A percentile compares a stretch with the other conserved stretches of the same genome.
These are phyloP conservation scores for Neonectria faginata DNA, from an alignment of 2,329 filamentous ascomycete genomes.

Conservation along the genomic window DNA sequence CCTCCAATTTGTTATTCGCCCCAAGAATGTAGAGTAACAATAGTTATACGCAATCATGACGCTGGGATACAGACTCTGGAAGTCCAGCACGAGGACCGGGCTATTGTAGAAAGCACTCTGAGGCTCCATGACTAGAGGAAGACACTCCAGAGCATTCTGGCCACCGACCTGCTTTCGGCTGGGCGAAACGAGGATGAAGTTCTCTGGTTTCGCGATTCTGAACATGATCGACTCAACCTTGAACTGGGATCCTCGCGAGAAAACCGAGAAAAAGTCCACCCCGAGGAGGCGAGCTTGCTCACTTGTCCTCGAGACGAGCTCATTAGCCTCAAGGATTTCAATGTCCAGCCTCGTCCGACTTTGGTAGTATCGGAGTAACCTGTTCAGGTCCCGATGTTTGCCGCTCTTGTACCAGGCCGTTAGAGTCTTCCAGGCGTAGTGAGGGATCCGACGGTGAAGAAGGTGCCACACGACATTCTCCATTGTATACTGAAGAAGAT, in stretches of 20 bases:
- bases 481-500: constrained; percentile 93
- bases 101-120: constrained; percentile 94
- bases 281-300: constrained; percentile 94
- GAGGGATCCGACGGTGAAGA: constrained; percentile 86
- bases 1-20: constrained; percentile 87
- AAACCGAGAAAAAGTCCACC: constrained; percentile 96
- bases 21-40: constrained; percentile 96
- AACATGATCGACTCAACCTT: constrained; percentile 99
- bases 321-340: constrained; percentile 91
- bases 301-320: constrained; percentile 87
- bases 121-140: constrained; percentile 97
- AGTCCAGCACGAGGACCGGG: constrained; percentile 91
- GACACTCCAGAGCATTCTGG: constrained; percentile 93
- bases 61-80: constrained; percentile 95
- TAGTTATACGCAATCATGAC: constrained; percentile 99
- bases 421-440: constrained; percentile 83
- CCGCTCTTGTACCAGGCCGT: constrained; percentile 84
- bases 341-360: constrained; percentile 82
- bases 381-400: constrained; percentile 76
- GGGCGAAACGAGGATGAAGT: constrained; percentile 89
- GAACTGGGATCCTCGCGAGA: constrained; percentile 94
- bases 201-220: constrained; percentile 96
- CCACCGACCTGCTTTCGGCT: constrained; percentile 91
- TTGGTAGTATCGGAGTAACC: constrained; percentile 82
- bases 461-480: constrained; percentile 96